Percentiles rank a stretch among this genome's conserved stretches.
phyloP scores from a whole-genome alignment of 2,329 filamentous ascomycete genomes.

The Aureobasidium sp. region DNA sequence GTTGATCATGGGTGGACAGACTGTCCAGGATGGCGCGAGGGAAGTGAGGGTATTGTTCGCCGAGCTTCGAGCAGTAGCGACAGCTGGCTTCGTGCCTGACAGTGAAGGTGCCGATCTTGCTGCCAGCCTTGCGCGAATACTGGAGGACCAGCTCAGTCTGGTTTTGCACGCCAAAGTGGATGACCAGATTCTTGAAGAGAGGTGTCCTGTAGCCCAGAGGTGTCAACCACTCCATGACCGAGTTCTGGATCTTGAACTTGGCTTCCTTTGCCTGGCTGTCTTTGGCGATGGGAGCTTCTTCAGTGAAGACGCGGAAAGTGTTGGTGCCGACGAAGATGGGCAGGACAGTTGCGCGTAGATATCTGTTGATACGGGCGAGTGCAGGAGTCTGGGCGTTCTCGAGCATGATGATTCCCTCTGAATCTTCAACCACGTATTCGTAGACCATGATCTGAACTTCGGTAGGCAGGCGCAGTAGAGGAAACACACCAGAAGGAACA shows the following conservation, averaged over 20 bases:
- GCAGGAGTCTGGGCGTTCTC: neutral
- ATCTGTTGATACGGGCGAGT: neutral
- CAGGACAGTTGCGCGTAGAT: neutral
- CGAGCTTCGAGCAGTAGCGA: neutral
- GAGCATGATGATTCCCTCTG: neutral
- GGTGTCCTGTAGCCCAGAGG: neutral
- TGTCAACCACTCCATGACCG: neutral
- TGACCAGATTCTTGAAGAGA: neutral
- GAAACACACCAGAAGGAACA: neutral
- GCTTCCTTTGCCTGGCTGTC: neutral
- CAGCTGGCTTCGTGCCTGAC: neutral
- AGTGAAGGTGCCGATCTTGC: neutral
- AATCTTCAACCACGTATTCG: neutral
- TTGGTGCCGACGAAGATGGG: neutral
- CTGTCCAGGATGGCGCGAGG: neutral
- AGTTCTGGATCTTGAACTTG: neutral
- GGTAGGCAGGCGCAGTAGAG: neutral
- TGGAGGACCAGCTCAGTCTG: neutral
- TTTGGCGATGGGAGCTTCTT: neutral
- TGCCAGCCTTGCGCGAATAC: neutral
- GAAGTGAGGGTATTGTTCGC: neutral
- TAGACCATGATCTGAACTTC: neutral
- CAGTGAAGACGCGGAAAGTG: neutral
- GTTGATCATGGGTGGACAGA: neutral
- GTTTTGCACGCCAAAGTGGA: neutral